Evolutionary conservation across 805 yeast genomes (phyloP), one percentile per base, ranked within the genome.

Genomic region (Ogataea degrootiae): DNA sequence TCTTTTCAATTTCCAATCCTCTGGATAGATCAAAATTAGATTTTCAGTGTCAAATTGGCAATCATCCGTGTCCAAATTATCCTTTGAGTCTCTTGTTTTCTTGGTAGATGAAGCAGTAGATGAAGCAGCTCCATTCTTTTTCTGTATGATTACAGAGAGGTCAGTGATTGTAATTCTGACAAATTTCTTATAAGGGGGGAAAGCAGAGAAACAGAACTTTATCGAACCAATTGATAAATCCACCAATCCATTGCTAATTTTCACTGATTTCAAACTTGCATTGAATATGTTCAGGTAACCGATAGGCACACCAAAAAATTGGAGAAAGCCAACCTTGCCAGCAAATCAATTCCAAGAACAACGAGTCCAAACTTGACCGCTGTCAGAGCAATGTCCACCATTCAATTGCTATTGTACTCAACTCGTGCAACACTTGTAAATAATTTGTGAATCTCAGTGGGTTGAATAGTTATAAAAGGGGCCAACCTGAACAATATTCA

Each of bases 281-380:
- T 54, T 46, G 29, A 67, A 59, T 0, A 66, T 61, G 41, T 68
- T 63, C 41, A 67, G 39, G 37, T 52, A 52, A 5, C 65, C 63
- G 14, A 65, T 51, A 9, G 58, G 51, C 5, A 67, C 42, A 0
- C 70, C 69, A 37, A 62, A 53, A 1, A 42, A 31, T 26, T 1
- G 11, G 31, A 26, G 31, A 9, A 11, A 11, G 31, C 31, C 31
- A 26, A 11, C 11, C 31, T 26, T 26, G 11, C 11, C 9, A 26
- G 31, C 12, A 26, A 26, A 26, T 26, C 31, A 11, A 26, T 8
- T 9, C 4, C 31, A 26, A 26, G 31, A 26, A 11, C 31, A 26
- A 8, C 31, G 31, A 9, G 12, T 6, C 31, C 31, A 26, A 26
- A 26, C 31, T 26, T 9, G 12, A 9, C 31, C 31, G 12, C 11